Percentiles rank a stretch among this genome's conserved stretches.
Conservation (phyloP, 768 basidiomycete species). For the Exidia glandulosa region DNA sequence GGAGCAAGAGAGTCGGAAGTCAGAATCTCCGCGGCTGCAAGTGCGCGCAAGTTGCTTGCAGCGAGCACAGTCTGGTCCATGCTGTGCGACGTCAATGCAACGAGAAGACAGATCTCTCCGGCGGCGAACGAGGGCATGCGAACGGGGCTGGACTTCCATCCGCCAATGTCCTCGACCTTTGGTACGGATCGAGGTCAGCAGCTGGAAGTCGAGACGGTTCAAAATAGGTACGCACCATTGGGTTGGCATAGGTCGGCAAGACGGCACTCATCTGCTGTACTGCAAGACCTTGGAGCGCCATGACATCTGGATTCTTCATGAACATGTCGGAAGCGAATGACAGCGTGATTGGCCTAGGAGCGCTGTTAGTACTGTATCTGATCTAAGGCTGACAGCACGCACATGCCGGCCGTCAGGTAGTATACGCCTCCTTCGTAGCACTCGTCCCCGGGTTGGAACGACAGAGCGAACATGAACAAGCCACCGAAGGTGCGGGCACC, state of each 20-base stretch:
- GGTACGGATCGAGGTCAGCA: neutral
- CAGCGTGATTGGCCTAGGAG: neutral
- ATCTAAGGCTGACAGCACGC: neutral
- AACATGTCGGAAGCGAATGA: neutral
- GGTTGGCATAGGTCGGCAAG: neutral
- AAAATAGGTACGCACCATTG: neutral
- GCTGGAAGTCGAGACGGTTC: neutral
- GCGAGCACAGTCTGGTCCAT: conserved; percentile 58
- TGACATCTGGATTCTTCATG: neutral
- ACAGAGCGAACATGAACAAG: neutral
- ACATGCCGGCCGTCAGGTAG: neutral
- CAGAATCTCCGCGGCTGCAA: conserved; percentile 46
- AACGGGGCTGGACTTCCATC: conserved; percentile 11
- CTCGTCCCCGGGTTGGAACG: neutral
- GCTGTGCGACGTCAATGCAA: conserved; percentile 60
- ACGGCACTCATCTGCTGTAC: neutral
- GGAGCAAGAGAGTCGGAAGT: neutral
- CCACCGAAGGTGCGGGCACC: neutral
- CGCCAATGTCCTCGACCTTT: neutral
- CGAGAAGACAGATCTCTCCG: conserved; percentile 62
- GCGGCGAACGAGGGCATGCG: conserved; percentile 57
- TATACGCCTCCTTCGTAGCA: neutral
- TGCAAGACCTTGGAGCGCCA: neutral
- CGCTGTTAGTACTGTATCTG: neutral
- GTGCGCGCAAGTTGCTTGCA: conserved; percentile 53